A percentile compares a stretch with the other conserved stretches of the same genome.
phyloP scores from a whole-genome alignment of 306 rosid species.

The Cercis canadensis region DNA sequence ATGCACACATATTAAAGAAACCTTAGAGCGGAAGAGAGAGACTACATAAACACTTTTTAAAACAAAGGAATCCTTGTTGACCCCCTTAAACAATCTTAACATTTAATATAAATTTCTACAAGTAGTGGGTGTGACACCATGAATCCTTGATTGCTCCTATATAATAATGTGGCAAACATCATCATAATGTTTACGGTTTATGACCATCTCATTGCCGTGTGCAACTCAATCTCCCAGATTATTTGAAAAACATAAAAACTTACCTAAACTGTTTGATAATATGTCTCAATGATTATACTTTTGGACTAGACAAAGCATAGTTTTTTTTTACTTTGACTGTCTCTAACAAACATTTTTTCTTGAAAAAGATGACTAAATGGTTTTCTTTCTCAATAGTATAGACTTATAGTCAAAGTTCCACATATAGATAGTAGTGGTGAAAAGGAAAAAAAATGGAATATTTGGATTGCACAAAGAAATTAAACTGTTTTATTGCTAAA shows the following conservation, averaged over 20 bases:
- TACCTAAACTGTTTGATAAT: neutral
- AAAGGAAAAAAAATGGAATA: no score
- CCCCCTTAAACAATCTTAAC: constrained; percentile 28
- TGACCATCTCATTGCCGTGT: constrained; percentile 37
- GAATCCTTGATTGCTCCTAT: constrained; percentile 32
- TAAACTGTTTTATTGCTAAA: neutral
- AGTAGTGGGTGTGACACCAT: constrained; percentile 25
- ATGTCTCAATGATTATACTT: constrained; percentile 34
- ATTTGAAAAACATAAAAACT: constrained; percentile 2
- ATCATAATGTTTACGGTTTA: neutral
- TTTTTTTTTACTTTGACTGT: no score
- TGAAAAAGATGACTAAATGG: no score
- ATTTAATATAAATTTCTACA: constrained; percentile 12
- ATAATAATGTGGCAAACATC: constrained; percentile 13
- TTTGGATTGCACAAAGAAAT: no score
- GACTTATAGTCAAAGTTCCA: no score
- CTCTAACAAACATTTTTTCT: no score
- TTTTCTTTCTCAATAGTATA: neutral
- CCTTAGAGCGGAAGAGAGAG: constrained; percentile 27
- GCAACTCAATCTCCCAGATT: constrained; percentile 17
- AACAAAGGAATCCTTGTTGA: constrained; percentile 29
- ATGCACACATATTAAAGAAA: constrained; percentile 37
- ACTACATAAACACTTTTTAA: constrained; percentile 25
- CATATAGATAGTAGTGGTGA: no score
- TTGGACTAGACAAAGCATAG: no score